phyloP scores from a whole-genome alignment of 768 basidiomycete species.

The Boletus coccyginus region DNA sequence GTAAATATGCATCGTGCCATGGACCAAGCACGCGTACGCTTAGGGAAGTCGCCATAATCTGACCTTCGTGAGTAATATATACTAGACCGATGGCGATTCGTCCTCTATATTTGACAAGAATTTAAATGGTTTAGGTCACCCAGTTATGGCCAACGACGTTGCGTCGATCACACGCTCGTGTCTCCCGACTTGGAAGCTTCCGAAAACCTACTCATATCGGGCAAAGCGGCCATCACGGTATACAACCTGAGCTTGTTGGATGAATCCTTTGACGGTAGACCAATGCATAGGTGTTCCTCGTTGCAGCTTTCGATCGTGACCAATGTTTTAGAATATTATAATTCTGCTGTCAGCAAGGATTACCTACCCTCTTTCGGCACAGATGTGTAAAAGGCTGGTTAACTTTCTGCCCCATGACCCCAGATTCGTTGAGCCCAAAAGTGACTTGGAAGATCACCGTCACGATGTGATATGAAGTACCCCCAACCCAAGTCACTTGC shows the following conservation, averaged over 20 bases:
- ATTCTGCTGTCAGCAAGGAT: background rate
- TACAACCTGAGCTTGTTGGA: background rate
- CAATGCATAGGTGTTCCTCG: background rate
- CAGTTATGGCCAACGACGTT: slow-evolving; percentile 4
- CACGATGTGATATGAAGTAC: too few relatives aligned
- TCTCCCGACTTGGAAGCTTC: background rate
- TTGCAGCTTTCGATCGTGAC: background rate
- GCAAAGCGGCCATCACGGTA: background rate
- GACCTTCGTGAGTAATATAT: slow-evolving; percentile 11
- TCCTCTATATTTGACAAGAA: slow-evolving; percentile 5
- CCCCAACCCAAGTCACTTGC: too few relatives aligned
- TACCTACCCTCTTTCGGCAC: background rate
- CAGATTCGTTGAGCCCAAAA: too few relatives aligned
- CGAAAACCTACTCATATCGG: background rate
- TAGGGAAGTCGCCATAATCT: slow-evolving; percentile 15
- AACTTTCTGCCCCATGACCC: too few relatives aligned
- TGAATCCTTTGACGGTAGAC: background rate
- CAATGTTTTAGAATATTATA: background rate
- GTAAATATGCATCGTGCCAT: slow-evolving; percentile 62
- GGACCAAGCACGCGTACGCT: slow-evolving; percentile 48
- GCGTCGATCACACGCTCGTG: background rate
- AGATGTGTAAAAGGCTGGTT: background rate
- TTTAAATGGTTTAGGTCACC: background rate
- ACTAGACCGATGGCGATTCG: slow-evolving; percentile 7
- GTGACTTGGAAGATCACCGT: too few relatives aligned